These are phyloP conservation scores for Neurospora tetraspora DNA, from an alignment of 495 filamentous ascomycete species.

Conservation along the genomic window DNA sequence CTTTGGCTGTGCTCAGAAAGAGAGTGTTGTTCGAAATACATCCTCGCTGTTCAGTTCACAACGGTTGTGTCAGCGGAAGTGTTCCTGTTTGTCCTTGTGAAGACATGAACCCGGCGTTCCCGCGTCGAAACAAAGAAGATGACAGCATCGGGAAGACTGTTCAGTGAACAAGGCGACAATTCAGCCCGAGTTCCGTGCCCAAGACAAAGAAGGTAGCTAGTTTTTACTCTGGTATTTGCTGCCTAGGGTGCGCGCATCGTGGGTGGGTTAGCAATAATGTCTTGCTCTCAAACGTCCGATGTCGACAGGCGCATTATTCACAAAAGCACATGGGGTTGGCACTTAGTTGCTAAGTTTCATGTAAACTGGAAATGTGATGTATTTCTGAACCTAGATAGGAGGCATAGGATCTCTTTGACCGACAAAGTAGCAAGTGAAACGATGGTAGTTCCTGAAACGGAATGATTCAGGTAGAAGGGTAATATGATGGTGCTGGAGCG, in stretches of 20 bases:
- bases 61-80: neutral
- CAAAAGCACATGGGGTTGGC: neutral
- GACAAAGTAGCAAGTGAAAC: neutral
- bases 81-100: neutral
- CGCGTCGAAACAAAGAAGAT: neutral
- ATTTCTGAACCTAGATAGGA: neutral
- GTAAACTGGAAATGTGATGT: neutral
- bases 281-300: neutral
- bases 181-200: neutral
- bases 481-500: neutral
- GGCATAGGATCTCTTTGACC: neutral
- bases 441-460: neutral
- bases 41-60: neutral
- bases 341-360: neutral
- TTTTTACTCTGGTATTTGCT: neutral
- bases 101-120: neutral
- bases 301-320: neutral
- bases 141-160: neutral
- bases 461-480: neutral
- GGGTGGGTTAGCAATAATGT: neutral
- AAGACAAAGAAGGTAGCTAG: neutral
- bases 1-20: neutral
- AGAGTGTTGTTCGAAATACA: neutral
- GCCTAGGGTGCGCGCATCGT: neutral
- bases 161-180: neutral